phyloP scores from a whole-genome alignment of 2,329 filamentous ascomycete genomes.

The Acrodontium crateriforme region DNA sequence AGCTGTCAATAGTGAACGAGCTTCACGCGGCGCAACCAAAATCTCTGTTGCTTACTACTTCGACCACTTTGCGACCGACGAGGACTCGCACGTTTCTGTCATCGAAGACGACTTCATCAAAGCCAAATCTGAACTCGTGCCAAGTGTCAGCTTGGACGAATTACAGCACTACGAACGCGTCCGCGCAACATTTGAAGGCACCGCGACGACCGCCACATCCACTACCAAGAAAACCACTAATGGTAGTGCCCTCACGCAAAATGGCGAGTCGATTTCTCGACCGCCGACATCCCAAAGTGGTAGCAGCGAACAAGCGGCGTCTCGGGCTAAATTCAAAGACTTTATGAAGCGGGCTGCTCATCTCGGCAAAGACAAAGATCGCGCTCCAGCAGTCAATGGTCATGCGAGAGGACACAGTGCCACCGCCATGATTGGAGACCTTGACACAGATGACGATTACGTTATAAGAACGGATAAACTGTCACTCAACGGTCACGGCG shows the following conservation, averaged over 20 bases:
- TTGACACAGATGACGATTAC: conserved; percentile 29
- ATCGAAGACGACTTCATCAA: conserved; percentile 75
- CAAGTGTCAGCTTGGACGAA: conserved; percentile 84
- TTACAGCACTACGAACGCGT: conserved; percentile 82
- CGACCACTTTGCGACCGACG: conserved; percentile 71
- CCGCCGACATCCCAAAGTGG: not conserved
- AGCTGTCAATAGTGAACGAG: conserved; percentile 42
- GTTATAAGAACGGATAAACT: conserved; percentile 27
- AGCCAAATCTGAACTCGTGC: conserved; percentile 76
- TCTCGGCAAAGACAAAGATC: conserved; percentile 1
- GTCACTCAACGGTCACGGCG: conserved; percentile 11
- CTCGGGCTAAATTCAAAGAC: conserved; percentile 1
- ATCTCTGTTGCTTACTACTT: conserved; percentile 91
- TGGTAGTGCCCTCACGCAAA: conserved; percentile 13
- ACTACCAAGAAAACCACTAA: conserved; percentile 32
- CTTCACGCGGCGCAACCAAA: conserved; percentile 12
- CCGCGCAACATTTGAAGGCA: conserved; percentile 66
- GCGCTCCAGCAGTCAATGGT: not conserved
- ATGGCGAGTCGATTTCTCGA: too few relatives aligned
- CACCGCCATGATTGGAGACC: conserved; percentile 5
- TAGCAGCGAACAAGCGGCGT: not conserved
- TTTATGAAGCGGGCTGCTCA: conserved; percentile 1
- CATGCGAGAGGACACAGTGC: not conserved
- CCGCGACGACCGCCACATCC: too few relatives aligned
- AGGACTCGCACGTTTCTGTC: conserved; percentile 78